Percentiles rank a stretch among this genome's conserved stretches.
These are phyloP conservation scores for Coemansia sp. DNA, from an alignment of 192 early-diverging fungal genomes.

Conservation along the genomic window DNA sequence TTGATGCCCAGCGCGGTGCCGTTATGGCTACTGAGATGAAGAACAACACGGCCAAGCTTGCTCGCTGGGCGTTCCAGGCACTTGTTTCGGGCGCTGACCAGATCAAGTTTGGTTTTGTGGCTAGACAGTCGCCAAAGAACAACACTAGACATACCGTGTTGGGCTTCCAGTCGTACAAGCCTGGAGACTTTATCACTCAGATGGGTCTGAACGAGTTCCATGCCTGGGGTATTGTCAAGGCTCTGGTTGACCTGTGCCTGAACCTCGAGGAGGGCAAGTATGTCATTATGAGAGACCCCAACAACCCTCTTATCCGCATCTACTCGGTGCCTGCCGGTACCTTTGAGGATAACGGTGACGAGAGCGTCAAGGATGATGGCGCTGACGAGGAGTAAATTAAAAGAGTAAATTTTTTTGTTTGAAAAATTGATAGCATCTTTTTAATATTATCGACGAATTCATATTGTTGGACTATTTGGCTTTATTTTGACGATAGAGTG, in stretches of 20 bases:
- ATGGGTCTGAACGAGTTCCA: slow-evolving; percentile 81
- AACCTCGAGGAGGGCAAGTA: slow-evolving; percentile 91
- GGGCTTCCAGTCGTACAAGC: slow-evolving; percentile 81
- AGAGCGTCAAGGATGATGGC: slow-evolving; percentile 8
- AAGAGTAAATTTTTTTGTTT: background rate
- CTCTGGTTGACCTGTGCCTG: slow-evolving; percentile 83
- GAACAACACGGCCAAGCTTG: slow-evolving; percentile 94
- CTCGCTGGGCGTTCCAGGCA: slow-evolving; percentile 93
- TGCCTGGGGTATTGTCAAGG: slow-evolving; percentile 96
- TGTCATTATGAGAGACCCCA: slow-evolving; percentile 94
- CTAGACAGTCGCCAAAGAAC: slow-evolving; percentile 74
- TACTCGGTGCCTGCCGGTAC: slow-evolving; percentile 73
- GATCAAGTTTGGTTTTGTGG: slow-evolving; percentile 86
- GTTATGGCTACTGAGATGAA: slow-evolving; percentile 96
- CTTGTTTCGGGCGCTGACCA: slow-evolving; percentile 86
- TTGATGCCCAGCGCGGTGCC: slow-evolving; percentile 93
- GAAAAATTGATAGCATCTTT: background rate
- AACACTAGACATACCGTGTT: slow-evolving; percentile 76
- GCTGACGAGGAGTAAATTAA: background rate
- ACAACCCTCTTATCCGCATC: slow-evolving; percentile 81
- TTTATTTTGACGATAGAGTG: no score
- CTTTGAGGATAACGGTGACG: slow-evolving; percentile 56
- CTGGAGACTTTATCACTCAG: slow-evolving; percentile 85
- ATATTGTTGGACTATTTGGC: background rate
- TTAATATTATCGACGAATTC: background rate